Base-by-base conservation (phyloP, 495 filamentous ascomycete species). In the Penicillium cataractarum region DNA sequence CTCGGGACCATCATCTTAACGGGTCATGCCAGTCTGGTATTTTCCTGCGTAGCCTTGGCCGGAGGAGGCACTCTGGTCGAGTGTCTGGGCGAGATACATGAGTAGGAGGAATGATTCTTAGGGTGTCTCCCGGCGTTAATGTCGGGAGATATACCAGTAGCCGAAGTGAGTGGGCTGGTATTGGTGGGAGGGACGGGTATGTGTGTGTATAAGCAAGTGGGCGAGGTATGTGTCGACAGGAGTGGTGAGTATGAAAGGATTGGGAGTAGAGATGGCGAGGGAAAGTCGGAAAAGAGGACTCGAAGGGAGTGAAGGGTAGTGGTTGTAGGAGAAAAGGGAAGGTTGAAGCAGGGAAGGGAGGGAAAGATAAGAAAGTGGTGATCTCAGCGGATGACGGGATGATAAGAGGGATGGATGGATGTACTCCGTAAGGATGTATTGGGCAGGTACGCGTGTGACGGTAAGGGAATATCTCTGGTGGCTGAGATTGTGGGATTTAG, bases 61-160 rank as follows among this genome's bases (percentile, higher is more conserved):
- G 63, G 79, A 75, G 33, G 77, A 80, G 74, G 78, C 79, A 74
- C 78, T 82, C 67, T 80, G 79, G 59, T 82, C 79, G 66, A 80
- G 78, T 8, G 55, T 70, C 67, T 80, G 79, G 42, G 60, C 77
- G 70, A 82, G 77, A 77, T 79, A 82, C 79, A 82, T 82, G 68
- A 72, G 71, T 75, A 58, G 29, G 44, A 46, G 48, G 19, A 62
- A 62, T 57, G 56, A 6, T 53, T 26, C 2, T 52, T 19, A 15
- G 39, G n/a, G 37, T 44, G 56, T 58, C 63, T 66, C 70, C 59
- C 68, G 61, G 54, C 33, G 37, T 52, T 19, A 15, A 21, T 46
- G 22, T 56, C 58, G 62, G 60, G 60, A 62, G 55, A 51, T 39
- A 50, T 31, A 55, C 60, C 42, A 58, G 52, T 26, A 58, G 52